A percentile compares a stretch with the other conserved stretches of the same genome.
Conservation (phyloP, 371 early-diverging fungal genomes). For the Sporodiniella umbellata region DNA sequence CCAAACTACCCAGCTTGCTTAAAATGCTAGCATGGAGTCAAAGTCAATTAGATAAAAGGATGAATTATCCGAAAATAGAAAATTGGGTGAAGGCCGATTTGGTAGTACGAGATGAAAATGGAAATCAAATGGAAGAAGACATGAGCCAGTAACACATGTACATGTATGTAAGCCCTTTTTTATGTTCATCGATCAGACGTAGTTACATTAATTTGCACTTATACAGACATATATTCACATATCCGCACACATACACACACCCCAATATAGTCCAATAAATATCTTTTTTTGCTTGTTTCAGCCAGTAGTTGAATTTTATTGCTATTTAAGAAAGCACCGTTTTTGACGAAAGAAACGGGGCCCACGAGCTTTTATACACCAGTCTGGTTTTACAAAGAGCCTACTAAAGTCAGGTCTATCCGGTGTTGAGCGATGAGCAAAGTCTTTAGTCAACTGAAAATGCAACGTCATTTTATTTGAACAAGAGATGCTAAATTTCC, state of each 20-base stretch:
- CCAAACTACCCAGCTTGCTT: slow-evolving; percentile 85
- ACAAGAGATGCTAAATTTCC: too few relatives aligned
- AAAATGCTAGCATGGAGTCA: slow-evolving; percentile 93
- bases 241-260: too few relatives aligned
- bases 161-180: neutral
- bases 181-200: slow-evolving; percentile 17
- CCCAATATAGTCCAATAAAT: too few relatives aligned
- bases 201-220: neutral
- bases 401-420: too few relatives aligned
- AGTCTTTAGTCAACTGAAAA: too few relatives aligned
- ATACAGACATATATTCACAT: too few relatives aligned
- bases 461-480: too few relatives aligned
- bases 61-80: slow-evolving; percentile 78
- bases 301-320: too few relatives aligned
- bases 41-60: slow-evolving; percentile 77
- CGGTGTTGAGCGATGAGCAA: too few relatives aligned
- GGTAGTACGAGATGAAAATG: slow-evolving; percentile 37
- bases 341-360: neutral
- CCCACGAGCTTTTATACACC: too few relatives aligned
- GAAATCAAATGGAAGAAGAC: slow-evolving; percentile 28
- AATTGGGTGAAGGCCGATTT: slow-evolving; percentile 82
- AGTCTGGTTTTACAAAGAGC: neutral
- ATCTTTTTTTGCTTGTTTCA: too few relatives aligned
- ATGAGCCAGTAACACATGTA: neutral
- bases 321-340: too few relatives aligned